phyloP scores from a whole-genome alignment of 805 yeast species.

The Saccharomycopsis vini region DNA sequence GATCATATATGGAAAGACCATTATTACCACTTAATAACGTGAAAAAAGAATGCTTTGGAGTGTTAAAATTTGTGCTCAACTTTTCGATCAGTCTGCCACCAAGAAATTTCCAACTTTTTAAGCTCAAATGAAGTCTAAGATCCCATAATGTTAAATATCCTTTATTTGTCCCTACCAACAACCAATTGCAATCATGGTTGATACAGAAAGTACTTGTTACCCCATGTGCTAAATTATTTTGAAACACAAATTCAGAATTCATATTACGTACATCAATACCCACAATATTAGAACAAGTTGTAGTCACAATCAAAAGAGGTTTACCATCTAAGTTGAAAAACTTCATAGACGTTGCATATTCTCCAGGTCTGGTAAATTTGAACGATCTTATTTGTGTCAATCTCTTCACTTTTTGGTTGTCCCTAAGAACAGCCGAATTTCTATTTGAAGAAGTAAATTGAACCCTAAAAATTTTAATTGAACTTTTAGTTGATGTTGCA shows the following conservation, averaged over 20 bases:
- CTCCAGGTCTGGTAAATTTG: constrained; percentile 27
- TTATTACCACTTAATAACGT: constrained; percentile 15
- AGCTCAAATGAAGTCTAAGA: constrained; percentile 49
- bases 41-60: constrained; percentile 12
- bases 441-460: constrained; percentile 19
- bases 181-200: constrained; percentile 49
- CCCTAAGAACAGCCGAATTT: constrained; percentile 15
- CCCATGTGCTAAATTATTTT: constrained; percentile 59
- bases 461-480: constrained; percentile 31
- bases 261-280: constrained; percentile 52
- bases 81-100: constrained; percentile 41
- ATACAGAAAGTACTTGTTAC: constrained; percentile 50
- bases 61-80: constrained; percentile 25
- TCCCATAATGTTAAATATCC: constrained; percentile 83
- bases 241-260: constrained; percentile 33
- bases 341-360: constrained; percentile 36
- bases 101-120: constrained; percentile 56
- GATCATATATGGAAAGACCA: constrained; percentile 31
- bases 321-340: constrained; percentile 29
- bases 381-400: constrained; percentile 19
- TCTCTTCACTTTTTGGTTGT: constrained; percentile 17
- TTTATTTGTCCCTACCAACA: constrained; percentile 62
- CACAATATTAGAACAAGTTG: constrained; percentile 44
- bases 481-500: constrained; percentile 39
- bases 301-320: constrained; percentile 40